Evolutionary conservation across 148 eudicot species (phyloP), one percentile per base, ranked within the genome.

Genomic region (Silene conica): DNA sequence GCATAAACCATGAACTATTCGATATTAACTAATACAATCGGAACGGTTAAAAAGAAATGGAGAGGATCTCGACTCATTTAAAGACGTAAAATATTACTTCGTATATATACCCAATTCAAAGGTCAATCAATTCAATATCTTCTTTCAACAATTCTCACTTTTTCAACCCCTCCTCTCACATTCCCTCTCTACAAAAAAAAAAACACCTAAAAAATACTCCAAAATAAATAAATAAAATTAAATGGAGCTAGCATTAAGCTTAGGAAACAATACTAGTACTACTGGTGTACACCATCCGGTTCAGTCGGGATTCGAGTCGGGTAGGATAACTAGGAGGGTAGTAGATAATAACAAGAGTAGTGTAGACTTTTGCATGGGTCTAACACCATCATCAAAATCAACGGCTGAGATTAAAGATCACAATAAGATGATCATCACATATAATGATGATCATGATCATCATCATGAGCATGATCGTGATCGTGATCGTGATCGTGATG

Each of bases 161-260:
- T 59, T 41, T 46, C 58, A 13, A 14, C 18, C 25, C 18, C n/a
- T 41, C 41, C 50, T 64, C 70, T 66, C 71, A 62, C 43, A 38
- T 0, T 73, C 63, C 63, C 23, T n/a, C 31, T 34, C 55, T 50
- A 67, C 45, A 73, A 28, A 48, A 48, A 48, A 56, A 73, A 28
- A 48, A 48, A 48, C 1, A 8, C 52, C 52, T 8, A 3, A 3
- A 46, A 8, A 48, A 48, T 10, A 48, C 16, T 48, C 13, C 12
- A 48, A 48, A 48, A 48, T 26, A 26, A 26, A 26, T 64, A 62
- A 71, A 34, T 9, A 62, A 71, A 34, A n/a, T n/a, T 9, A 67
- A 20, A 80, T 80, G 83, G 83, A 80, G 73, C 23, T 80, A 25
- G 83, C 76, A 56, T 62, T 80, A 38, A 80, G 83, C 62, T 80